Conservation (phyloP, 208 protist genomes). For the Trypanosoma platydactyli region DNA sequence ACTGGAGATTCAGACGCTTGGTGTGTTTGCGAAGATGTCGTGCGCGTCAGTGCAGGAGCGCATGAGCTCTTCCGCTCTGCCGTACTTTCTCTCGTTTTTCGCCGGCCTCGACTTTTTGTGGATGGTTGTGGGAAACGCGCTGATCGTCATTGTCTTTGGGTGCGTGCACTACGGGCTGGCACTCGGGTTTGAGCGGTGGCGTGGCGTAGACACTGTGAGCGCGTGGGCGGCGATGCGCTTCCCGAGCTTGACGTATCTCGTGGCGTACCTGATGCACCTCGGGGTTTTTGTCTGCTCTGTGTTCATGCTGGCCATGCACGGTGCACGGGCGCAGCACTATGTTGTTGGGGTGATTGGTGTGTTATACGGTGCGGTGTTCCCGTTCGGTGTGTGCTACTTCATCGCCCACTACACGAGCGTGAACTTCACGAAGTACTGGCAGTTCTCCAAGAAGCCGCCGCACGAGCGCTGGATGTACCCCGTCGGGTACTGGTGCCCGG, state of each 20-base stretch:
- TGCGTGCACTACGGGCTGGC: conserved; percentile 17
- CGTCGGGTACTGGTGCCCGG: conserved; percentile 11
- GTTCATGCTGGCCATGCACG: conserved; percentile 8
- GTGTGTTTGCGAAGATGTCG: conserved; percentile 4
- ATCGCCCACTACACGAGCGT: conserved; percentile 1
- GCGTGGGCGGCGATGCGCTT: conserved; percentile 17
- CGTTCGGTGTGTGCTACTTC: conserved; percentile 8
- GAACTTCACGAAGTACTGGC: conserved; percentile 14
- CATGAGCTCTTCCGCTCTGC: neutral
- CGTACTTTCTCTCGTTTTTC: conserved; percentile 15
- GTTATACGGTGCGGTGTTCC: conserved; percentile 14
- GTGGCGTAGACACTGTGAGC: conserved; percentile 2
- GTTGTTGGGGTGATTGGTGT: conserved; percentile 12
- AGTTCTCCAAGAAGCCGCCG: conserved; percentile 10
- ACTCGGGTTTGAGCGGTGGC: conserved; percentile 7
- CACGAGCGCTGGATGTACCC: conserved; percentile 15
- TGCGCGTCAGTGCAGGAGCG: conserved; percentile 5
- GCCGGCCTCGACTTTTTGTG: conserved; percentile 1
- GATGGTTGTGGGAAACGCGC: conserved; percentile 8
- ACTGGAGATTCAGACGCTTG: conserved; percentile 8
- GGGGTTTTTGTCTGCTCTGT: conserved; percentile 16
- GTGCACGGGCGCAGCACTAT: conserved; percentile 3
- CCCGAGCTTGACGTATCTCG: conserved; percentile 16
- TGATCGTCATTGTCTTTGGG: conserved; percentile 8
- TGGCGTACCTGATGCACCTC: conserved; percentile 20